Evolutionary conservation across 805 yeast species (phyloP), one percentile per base, ranked within the genome.

Genomic region (Kuraishia cidri): DNA sequence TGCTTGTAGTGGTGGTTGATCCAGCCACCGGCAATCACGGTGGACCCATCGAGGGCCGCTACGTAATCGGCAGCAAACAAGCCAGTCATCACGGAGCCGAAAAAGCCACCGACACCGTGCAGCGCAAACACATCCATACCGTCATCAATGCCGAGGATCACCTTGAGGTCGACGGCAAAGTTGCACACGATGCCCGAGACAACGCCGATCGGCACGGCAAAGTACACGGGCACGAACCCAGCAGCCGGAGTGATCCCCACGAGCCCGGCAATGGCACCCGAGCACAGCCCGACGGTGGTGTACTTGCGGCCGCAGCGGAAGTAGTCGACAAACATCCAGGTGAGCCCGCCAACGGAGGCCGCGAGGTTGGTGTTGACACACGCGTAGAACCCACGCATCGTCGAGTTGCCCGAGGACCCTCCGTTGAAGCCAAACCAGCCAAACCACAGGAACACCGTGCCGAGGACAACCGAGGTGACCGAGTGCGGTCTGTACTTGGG

Each of bases 351-450:
- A 48, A 75, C 60, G 10, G 95, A 78, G 39, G 97, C 97, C 33
- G 97, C 95, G 46, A 90, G 56, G 62, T 90, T 86, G 50, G 97
- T 90, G 72, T 85, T 87, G 51, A 82, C 80, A 54, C 82, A 73
- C 24, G 97, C 95, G 66, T 87, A 87, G 82, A 86, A 85, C 37
- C 96, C 88, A 63, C 97, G 80, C 55, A 92, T 77, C 40, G 90
- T 62, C 24, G 96, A 84, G 53, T 86, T 81, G 58, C 96, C 97
- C 32, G 97, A 83, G 30, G 96, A 86, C 48, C 97, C 97, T 60
- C 96, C 97, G 71, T 92, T 92, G 76, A 92, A 92, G 26, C 96
- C 97, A 51, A 87, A 87, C 98, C 98, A 92, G 24, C 97, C 98
- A 49, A 92, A 87, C 96, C 97, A 90, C 46, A 92, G 72, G 66